Percentiles rank a stretch among this genome's conserved stretches.
These are phyloP conservation scores for Chaetomiaceae sp. DNA, from an alignment of 2,329 filamentous ascomycete species.

Conservation along the genomic window DNA sequence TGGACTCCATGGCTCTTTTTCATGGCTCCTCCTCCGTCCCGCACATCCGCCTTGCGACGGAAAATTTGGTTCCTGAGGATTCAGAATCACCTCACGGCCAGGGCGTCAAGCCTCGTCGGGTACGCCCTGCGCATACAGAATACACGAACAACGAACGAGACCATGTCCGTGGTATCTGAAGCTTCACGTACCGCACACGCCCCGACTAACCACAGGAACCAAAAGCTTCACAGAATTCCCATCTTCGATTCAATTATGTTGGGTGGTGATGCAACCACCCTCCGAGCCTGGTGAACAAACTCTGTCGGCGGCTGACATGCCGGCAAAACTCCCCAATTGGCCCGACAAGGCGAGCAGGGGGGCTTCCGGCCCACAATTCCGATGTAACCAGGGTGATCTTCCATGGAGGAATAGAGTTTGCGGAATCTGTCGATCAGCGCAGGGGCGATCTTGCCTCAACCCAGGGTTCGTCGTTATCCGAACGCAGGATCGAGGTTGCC, in stretches of 20 bases:
- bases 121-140: too few species aligned
- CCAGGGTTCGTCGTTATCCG: background rate
- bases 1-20: too few species aligned
- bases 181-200: too few species aligned
- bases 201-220: too few species aligned
- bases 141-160: too few species aligned
- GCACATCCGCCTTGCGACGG: background rate
- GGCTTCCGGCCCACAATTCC: background rate
- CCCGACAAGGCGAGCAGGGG: background rate
- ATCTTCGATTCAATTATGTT: background rate
- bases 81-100: too few species aligned
- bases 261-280: background rate
- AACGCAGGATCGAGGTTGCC: background rate
- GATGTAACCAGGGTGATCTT: constrained; percentile 15
- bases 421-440: constrained; percentile 26
- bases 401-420: constrained; percentile 21
- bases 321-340: constrained; percentile 5
- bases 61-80: too few species aligned
- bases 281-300: background rate
- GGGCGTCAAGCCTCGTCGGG: too few species aligned
- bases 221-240: constrained; percentile 3
- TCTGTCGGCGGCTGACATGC: background rate
- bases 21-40: background rate
- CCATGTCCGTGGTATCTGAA: too few species aligned
- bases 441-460: constrained; percentile 19